Base-by-base conservation (phyloP, 495 filamentous ascomycete genomes). In the Thozetella sp. region DNA sequence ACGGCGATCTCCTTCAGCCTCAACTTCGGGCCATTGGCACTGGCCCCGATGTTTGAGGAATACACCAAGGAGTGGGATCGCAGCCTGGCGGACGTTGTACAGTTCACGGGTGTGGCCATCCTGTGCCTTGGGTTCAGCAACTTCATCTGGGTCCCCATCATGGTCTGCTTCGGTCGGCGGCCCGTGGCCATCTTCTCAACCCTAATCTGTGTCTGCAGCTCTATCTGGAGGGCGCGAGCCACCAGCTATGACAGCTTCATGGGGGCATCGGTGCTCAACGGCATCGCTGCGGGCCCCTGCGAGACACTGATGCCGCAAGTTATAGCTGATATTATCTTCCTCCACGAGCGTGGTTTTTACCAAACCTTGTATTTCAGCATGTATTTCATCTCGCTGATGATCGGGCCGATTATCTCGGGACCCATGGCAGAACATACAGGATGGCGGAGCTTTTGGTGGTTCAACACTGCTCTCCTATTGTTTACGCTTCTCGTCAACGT, bases 81-180 rank as follows among this genome's bases (percentile, higher is more conserved):
- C 56, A 54, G 61, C 55, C 17, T 73, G 64, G 59, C 26, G 58
- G 58, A 59, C 54, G 58, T 46, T 24, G 48, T 57, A 22, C 59
- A 54, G 30, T 43, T 57, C 52, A 86, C 83, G 3, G 86, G 86
- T 22, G 73, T 88, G n/a, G 80, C 80, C 43, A 88, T 88, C 61
- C 61, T 89, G 19, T 80, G 88, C 0, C 75, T 88, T 6, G 86
- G 86, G 1, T 88, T 88, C 64, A 85, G 82, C 61, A 88, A 88
- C 62, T 88, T 88, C 69, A 76, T 88, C 60, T 87, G 86, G 69
- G 82, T 88, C 22, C 86, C 86, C 2, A 73, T 88, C 22, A 80
- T 80, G 54, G 82, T 82, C 0, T 80, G 82, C 15, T 87, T 83
- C 57, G 86, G 86, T 26, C 73, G 86, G 55, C 76, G 86, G 25